Evolutionary conservation across 306 rosid species (phyloP).

Genomic region (Cucurbita ficifolia): DNA sequence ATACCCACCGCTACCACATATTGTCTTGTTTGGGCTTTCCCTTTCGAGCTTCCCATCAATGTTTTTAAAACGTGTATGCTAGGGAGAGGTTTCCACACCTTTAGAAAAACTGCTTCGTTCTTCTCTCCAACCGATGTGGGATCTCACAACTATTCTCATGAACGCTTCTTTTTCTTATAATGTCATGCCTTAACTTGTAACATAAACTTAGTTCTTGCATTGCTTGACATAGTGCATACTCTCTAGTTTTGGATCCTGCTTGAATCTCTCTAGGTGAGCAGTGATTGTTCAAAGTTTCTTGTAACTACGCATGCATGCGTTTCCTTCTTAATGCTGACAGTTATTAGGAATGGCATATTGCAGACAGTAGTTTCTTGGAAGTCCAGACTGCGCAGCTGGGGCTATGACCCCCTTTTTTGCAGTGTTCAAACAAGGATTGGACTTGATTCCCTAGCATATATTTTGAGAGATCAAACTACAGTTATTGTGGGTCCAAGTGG

Average conservation of each 20-base stretch:
- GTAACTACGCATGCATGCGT: neutral
- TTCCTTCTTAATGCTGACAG: neutral
- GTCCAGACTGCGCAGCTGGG: constrained; percentile 67
- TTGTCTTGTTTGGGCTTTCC: too few relatives aligned
- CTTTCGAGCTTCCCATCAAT: too few relatives aligned
- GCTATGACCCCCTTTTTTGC: constrained; percentile 68
- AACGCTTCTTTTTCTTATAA: neutral
- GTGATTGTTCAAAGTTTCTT: neutral
- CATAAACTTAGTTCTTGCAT: neutral
- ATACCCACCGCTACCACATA: too few relatives aligned
- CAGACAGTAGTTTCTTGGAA: constrained; percentile 57
- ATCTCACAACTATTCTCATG: neutral
- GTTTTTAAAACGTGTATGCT: too few relatives aligned
- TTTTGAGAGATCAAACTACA: constrained; percentile 64
- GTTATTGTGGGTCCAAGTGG: constrained; percentile 93
- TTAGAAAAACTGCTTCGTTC: neutral
- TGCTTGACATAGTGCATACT: neutral
- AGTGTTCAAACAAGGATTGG: constrained; percentile 63
- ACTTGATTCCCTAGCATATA: constrained; percentile 59
- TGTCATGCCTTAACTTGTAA: neutral
- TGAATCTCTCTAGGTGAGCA: neutral
- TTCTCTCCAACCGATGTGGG: too few relatives aligned
- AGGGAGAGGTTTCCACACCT: too few relatives aligned
- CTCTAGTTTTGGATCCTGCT: neutral
- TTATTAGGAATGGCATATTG: constrained; percentile 12